These are phyloP conservation scores for Kondoa subrosea DNA, from an alignment of 768 basidiomycete genomes.

Conservation along the genomic window DNA sequence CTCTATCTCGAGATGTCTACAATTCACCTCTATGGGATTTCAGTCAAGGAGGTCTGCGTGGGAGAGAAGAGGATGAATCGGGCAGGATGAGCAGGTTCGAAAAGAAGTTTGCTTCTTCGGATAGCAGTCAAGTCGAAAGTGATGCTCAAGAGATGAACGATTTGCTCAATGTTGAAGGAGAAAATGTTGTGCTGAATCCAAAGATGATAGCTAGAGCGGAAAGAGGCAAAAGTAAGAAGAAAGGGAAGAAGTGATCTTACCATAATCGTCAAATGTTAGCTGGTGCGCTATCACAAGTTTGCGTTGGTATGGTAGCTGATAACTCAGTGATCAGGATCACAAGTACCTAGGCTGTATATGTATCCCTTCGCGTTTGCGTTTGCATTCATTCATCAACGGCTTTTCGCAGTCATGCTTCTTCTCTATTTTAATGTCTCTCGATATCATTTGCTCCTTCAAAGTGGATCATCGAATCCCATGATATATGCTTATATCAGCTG, in stretches of 20 bases:
- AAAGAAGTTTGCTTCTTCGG: neutral
- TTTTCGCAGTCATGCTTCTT: no score
- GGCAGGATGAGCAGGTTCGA: constrained; percentile 18
- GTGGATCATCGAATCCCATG: no score
- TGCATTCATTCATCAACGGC: no score
- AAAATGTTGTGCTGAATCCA: neutral
- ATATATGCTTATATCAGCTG: no score
- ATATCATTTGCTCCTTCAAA: no score
- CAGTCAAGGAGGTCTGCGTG: neutral
- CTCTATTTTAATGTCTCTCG: no score
- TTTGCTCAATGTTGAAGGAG: neutral
- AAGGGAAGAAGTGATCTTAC: constrained; percentile 11
- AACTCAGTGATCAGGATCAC: no score
- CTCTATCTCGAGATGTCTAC: constrained; percentile 14
- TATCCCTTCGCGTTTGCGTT: no score
- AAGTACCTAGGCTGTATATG: no score
- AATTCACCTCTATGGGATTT: constrained; percentile 17
- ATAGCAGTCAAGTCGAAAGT: neutral
- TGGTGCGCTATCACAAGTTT: no score
- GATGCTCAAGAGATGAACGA: neutral
- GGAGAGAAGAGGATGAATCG: constrained; percentile 13
- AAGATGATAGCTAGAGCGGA: neutral
- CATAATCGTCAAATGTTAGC: no score
- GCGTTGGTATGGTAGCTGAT: no score
- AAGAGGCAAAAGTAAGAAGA: neutral